A percentile compares a stretch with the other conserved stretches of the same genome.
These are phyloP conservation scores for Aspergillus haitiensis DNA, from an alignment of 495 filamentous ascomycete genomes.

Conservation along the genomic window DNA sequence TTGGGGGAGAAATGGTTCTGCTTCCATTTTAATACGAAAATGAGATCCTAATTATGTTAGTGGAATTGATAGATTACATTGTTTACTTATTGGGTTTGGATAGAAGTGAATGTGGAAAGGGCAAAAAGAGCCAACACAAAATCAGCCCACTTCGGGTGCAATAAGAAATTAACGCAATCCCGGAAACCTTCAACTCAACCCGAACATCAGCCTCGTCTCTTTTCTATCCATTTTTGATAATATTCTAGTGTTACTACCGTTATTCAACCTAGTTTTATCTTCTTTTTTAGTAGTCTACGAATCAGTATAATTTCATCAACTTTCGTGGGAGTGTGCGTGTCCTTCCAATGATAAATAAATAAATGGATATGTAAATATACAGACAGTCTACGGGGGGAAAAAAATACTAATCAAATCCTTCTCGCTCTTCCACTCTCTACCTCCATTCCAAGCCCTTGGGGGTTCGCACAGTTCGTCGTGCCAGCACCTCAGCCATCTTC, in stretches of 20 bases:
- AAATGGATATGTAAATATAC: slow-evolving; percentile 19
- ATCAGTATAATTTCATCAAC: too few species aligned
- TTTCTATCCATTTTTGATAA: too few species aligned
- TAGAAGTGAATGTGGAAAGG: not conserved
- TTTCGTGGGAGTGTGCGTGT: too few species aligned
- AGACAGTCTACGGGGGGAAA: slow-evolving; percentile 11
- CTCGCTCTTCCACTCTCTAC: slow-evolving; percentile 12
- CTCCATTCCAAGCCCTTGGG: slow-evolving; percentile 33
- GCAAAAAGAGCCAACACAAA: not conserved
- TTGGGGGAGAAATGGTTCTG: slow-evolving; percentile 10
- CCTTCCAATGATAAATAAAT: not conserved
- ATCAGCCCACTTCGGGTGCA: slow-evolving; percentile 1
- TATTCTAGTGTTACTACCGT: too few species aligned
- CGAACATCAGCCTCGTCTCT: too few species aligned
- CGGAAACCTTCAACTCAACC: not conserved
- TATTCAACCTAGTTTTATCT: too few species aligned
- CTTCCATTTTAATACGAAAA: slow-evolving; percentile 2
- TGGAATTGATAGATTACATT: not conserved
- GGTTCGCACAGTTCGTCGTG: slow-evolving; percentile 27
- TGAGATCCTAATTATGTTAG: not conserved
- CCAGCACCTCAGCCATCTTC: slow-evolving; percentile 44
- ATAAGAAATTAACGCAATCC: not conserved
- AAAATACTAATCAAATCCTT: not conserved
- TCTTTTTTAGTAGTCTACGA: too few species aligned
- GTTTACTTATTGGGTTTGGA: not conserved